Conservation (phyloP, 352 stramenopile species). For the Achlya hypogyna region DNA sequence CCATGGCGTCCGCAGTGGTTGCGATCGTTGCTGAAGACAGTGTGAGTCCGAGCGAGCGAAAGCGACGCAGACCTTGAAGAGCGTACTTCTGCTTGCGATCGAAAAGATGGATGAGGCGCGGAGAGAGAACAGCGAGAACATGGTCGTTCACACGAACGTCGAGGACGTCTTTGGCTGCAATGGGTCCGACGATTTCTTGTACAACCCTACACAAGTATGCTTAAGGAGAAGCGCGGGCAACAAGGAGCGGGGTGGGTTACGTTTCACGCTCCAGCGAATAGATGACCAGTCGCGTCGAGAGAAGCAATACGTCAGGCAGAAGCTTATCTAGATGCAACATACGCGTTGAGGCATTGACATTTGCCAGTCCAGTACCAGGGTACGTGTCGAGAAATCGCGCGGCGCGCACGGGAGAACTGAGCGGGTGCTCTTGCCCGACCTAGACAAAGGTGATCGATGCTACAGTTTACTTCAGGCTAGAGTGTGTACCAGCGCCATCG, state of each 20-base stretch:
- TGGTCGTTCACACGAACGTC: constrained; percentile 6
- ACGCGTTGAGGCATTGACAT: neutral
- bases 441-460: no score
- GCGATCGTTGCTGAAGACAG: constrained; percentile 2
- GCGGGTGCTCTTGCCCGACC: constrained; percentile 11
- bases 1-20: constrained; percentile 13
- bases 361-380: neutral
- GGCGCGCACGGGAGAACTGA: neutral
- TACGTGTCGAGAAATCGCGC: neutral
- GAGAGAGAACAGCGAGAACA: neutral
- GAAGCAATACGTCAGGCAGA: constrained; percentile 2
- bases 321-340: neutral
- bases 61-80: neutral
- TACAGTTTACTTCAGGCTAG: no score
- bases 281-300: neutral
- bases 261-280: neutral
- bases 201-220: neutral
- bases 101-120: neutral
- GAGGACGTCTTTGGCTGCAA: neutral
- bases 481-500: constrained; percentile 6
- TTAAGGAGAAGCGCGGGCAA: neutral
- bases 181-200: neutral
- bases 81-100: neutral
- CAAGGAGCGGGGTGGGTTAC: neutral
- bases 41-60: neutral